A percentile compares a stretch with the other conserved stretches of the same genome.
Conservation (phyloP, 2,329 filamentous ascomycete genomes). For the Aspergillus glaucus region DNA sequence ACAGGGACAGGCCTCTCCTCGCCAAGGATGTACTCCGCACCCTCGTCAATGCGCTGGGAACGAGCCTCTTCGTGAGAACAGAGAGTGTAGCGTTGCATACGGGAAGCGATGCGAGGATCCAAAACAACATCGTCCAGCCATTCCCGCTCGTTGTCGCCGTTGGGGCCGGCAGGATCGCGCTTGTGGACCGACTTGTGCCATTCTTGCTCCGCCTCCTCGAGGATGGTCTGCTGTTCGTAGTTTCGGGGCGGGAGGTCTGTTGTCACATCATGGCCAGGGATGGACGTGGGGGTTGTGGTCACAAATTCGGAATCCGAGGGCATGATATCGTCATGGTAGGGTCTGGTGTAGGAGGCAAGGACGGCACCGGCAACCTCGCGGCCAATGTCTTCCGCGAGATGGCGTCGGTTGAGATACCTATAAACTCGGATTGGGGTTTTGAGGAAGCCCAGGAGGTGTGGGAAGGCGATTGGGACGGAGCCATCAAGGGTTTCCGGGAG, state of each 20-base stretch:
- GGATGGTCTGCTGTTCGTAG: slow-evolving; percentile 59
- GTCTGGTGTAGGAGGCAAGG: slow-evolving; percentile 46
- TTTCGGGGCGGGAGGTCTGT: slow-evolving; percentile 19
- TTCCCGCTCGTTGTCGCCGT: slow-evolving; percentile 58
- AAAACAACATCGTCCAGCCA: slow-evolving; percentile 71
- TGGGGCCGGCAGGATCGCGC: slow-evolving; percentile 34
- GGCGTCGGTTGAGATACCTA: slow-evolving; percentile 76
- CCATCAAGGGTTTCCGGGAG: slow-evolving; percentile 69
- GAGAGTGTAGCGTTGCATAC: slow-evolving; percentile 76
- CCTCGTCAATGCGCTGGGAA: slow-evolving; percentile 56
- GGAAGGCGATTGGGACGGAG: slow-evolving; percentile 66
- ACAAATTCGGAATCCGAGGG: slow-evolving; percentile 41
- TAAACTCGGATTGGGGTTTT: slow-evolving; percentile 82
- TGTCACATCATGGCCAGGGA: neutral
- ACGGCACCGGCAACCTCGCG: slow-evolving; percentile 82
- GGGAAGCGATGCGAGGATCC: slow-evolving; percentile 65
- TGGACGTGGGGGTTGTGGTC: slow-evolving; percentile 19
- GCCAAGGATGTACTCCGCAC: slow-evolving; percentile 64
- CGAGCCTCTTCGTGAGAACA: slow-evolving; percentile 62
- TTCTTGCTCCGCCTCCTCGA: slow-evolving; percentile 67
- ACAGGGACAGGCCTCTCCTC: slow-evolving; percentile 42
- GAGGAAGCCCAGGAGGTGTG: slow-evolving; percentile 85
- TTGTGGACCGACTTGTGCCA: slow-evolving; percentile 79
- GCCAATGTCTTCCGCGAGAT: slow-evolving; percentile 81
- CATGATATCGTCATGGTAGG: slow-evolving; percentile 28